These are phyloP conservation scores for Erysiphe pulchra DNA, from an alignment of 2,329 filamentous ascomycete genomes.

Conservation along the genomic window DNA sequence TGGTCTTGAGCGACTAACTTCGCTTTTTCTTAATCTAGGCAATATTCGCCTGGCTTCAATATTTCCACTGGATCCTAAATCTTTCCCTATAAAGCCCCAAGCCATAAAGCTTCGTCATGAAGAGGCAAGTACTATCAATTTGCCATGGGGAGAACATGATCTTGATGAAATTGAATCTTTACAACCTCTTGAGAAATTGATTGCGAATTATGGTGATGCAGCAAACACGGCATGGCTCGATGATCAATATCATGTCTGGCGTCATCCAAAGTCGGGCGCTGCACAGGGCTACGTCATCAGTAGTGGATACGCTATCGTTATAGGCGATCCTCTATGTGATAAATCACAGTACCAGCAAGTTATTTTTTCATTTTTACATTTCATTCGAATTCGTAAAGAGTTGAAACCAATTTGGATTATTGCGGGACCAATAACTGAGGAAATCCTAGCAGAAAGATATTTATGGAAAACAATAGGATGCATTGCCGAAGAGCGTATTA, in stretches of 20 bases:
- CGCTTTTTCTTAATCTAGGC: slow-evolving; percentile 62
- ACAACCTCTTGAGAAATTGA: slow-evolving; percentile 60
- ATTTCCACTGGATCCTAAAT: slow-evolving; percentile 74
- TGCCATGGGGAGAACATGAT: slow-evolving; percentile 28
- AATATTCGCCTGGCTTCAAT: slow-evolving; percentile 75
- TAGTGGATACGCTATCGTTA: slow-evolving; percentile 55
- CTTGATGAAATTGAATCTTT: slow-evolving; percentile 10
- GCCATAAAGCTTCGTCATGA: slow-evolving; percentile 51
- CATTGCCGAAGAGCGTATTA: slow-evolving; percentile 68
- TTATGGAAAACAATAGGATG: slow-evolving; percentile 78
- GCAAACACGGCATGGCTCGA: slow-evolving; percentile 89
- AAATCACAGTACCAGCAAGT: slow-evolving; percentile 48
- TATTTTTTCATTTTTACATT: slow-evolving; percentile 48
- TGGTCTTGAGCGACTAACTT: slow-evolving; percentile 68
- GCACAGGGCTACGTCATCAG: slow-evolving; percentile 63
- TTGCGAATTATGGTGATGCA: slow-evolving; percentile 86
- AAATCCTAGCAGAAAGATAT: slow-evolving; percentile 52
- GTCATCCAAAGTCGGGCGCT: slow-evolving; percentile 52
- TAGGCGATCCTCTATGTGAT: slow-evolving; percentile 73
- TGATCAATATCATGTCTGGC: slow-evolving; percentile 69
- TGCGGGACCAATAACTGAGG: slow-evolving; percentile 53
- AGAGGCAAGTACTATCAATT: slow-evolving; percentile 57
- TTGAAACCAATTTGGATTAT: slow-evolving; percentile 77
- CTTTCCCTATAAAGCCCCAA: slow-evolving; percentile 42
- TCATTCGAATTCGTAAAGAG: slow-evolving; percentile 39